Evolutionary conservation across 352 stramenopile species (phyloP).

Genomic region (Phytopythium chamaehyphon): DNA sequence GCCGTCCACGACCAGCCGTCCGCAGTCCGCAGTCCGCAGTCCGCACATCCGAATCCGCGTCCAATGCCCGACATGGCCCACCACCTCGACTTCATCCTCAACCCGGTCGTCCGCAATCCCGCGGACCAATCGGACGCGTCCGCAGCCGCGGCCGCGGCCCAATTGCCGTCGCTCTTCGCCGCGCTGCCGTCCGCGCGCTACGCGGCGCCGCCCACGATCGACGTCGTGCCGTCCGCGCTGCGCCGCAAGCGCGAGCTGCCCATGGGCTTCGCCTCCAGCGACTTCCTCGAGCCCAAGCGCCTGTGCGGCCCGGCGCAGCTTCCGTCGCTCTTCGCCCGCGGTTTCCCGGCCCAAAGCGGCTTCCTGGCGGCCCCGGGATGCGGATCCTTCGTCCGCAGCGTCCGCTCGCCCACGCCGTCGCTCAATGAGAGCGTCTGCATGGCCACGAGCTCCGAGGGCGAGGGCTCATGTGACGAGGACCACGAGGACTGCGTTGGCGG

Average conservation of each 20-base stretch:
- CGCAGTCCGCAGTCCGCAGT: neutral
- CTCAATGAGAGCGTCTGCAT: conserved; percentile 11
- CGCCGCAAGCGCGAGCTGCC: conserved; percentile 9
- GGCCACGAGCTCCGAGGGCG: conserved; percentile 20
- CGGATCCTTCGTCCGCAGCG: neutral
- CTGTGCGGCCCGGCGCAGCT: conserved; percentile 5
- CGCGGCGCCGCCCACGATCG: conserved; percentile 22
- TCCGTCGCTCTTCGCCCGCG: conserved; percentile 17
- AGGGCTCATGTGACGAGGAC: conserved; percentile 28
- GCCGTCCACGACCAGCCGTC: too few relatives aligned
- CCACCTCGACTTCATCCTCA: conserved; percentile 33
- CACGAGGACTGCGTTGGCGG: conserved; percentile 7
- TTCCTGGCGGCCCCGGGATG: neutral
- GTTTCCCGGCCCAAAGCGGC: neutral
- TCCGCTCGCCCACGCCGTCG: conserved; percentile 11
- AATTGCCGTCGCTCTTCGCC: conserved; percentile 9
- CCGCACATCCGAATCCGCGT: conserved; percentile 3
- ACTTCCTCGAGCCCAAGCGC: conserved; percentile 10
- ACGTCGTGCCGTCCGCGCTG: conserved; percentile 14
- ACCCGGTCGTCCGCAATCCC: conserved; percentile 18
- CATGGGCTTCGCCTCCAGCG: neutral
- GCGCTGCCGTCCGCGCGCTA: conserved; percentile 9
- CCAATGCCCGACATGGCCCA: conserved; percentile 3
- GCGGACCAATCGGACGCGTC: too few relatives aligned
- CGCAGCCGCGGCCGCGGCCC: conserved; percentile 9